Evolutionary conservation across 495 filamentous ascomycete genomes (phyloP), one percentile per base, ranked within the genome.

Genomic region (Daldinia loculata): DNA sequence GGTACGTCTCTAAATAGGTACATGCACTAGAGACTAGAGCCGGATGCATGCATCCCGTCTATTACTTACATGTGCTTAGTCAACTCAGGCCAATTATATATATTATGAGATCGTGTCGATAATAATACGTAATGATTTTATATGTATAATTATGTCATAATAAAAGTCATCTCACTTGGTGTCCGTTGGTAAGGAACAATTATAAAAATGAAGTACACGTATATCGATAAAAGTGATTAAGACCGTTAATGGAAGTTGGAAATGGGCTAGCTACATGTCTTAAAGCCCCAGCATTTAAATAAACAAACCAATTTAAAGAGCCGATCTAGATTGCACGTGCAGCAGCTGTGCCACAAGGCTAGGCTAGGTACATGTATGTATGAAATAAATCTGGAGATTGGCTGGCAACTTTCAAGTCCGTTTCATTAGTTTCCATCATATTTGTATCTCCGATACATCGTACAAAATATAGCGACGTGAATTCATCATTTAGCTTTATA

Each of bases 401-500:
- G 27, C 7, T 69, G 30, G 57, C 43, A 53, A 57, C 29, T 53
- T 69, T 34, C 8, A 45, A 58, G 52, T 48, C 45, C 39, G 58
- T 68, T 38, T 68, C 39, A 62, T 62, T 68, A 15, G 15, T 43
- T 51, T 51, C 63, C 24, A 41, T 53, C 59, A 69, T 22, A 29
- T 36, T 58, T 48, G 27, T 45, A 63, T 69, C 61, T 59, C 67
- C 60, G 60, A 59, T 50, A 30, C 50, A 53, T 11, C 19, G 58
- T 56, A 66, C 53, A 24, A 11, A 41, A 43, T 24, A 48, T 67
- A 22, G 26, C 39, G 55, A 67, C 63, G 63, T 68, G 36, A 45
- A 66, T 45, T 52, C 43, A 6, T 15, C 51, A n/a, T 48, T 55
- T 29, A 39, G 39, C 50, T 67, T 68, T 56, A 71, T 71, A 55